Evolutionary conservation across 768 basidiomycete species (phyloP), one percentile per base, ranked within the genome.

Genomic region (Calocybe indica): DNA sequence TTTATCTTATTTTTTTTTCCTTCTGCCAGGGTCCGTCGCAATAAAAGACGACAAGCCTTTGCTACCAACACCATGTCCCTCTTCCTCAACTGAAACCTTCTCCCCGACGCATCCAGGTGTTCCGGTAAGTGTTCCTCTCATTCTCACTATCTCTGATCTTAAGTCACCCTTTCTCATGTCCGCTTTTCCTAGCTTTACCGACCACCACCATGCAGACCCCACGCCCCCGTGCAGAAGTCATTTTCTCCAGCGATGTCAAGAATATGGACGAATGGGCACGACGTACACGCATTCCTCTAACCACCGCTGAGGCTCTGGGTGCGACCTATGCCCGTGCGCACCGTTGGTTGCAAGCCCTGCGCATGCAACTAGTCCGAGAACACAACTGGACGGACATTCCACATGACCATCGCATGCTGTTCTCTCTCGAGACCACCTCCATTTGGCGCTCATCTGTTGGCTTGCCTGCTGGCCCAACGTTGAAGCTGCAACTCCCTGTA

Each of bases 191-290:
- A 50, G 46, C 47, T 48, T 47, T 52, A 49, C 47, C 41, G 39
- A 43, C 50, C 28, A 30, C 51, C 44, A 51, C 33, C 46, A 71
- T 70, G 67, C 60, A 64, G 50, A 41, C 55, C 43, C 45, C 62
- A 29, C 61, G 59, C 48, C 62, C 74, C 12, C 55, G 62, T 37
- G 70, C 74, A 37, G 78, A 87, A 59, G 79, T 90, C 63, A 74
- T 84, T 51, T 91, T 90, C 62, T 88, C 85, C 53, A 82, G 80
- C 63, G 82, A 88, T 58, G 85, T 91, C 62, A 73, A 73, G 48
- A 82, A 84, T 62, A 87, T 92, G 83, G 85, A 89, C 66, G 82
- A 75, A 50, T 92, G 88, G 88, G 85, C 89, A 0, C 73, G 69
- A 47, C 80, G 88, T 49, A 89, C 88, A 0, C 74, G 80, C 61